A percentile compares a stretch with the other conserved stretches of the same genome.
Conservation (phyloP, 2,329 filamentous ascomycete species). For the Tolypocladium sp. region DNA sequence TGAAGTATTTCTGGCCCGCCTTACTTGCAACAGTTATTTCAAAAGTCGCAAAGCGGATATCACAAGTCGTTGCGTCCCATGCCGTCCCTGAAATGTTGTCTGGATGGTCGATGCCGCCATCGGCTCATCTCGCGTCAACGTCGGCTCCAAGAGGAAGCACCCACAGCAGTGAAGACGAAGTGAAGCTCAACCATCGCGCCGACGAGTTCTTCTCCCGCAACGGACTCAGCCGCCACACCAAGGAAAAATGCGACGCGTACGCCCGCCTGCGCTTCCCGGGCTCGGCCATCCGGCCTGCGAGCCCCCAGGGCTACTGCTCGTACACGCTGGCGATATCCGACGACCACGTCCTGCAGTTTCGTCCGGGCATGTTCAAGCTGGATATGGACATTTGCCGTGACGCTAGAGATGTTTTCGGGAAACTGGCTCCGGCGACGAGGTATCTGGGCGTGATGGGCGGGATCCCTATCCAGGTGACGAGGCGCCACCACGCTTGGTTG, state of each 20-base stretch:
- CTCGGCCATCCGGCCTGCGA: conserved; percentile 18
- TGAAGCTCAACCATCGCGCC: not conserved
- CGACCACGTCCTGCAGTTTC: conserved; percentile 37
- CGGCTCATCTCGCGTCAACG: not conserved
- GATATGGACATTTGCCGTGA: conserved; percentile 25
- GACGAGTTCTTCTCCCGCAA: conserved; percentile 12
- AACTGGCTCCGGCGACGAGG: conserved; percentile 30
- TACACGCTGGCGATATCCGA: conserved; percentile 34
- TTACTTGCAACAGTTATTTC: not conserved
- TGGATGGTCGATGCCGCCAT: not conserved
- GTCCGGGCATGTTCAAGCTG: conserved; percentile 31
- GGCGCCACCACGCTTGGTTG: conserved; percentile 8
- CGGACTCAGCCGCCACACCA: conserved; percentile 7
- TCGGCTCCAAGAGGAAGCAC: not conserved
- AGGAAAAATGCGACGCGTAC: conserved; percentile 17
- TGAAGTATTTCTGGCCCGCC: not conserved
- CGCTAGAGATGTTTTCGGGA: conserved; percentile 29
- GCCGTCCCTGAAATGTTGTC: not conserved
- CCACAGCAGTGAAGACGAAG: conserved; percentile 1
- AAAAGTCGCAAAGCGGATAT: not conserved
- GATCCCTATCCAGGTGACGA: not conserved
- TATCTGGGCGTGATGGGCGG: conserved; percentile 23
- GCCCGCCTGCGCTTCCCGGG: conserved; percentile 20
- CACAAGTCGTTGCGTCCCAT: not conserved
- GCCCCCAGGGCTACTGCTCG: conserved; percentile 42